Conservation (phyloP, 2,329 filamentous ascomycete species). For the Alternaria sp. region DNA sequence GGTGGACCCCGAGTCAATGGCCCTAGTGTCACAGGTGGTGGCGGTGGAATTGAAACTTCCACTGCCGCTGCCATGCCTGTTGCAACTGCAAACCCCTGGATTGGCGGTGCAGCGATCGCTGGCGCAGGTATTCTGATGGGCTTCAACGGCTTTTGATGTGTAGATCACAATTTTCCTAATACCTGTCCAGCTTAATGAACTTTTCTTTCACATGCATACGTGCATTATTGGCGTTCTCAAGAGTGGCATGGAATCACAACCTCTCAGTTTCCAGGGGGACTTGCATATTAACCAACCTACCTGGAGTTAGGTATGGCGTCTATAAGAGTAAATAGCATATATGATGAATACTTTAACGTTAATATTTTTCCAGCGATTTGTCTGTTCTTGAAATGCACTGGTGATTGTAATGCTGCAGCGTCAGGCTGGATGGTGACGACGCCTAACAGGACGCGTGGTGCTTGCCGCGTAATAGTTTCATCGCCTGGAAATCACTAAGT, state of each 20-base stretch:
- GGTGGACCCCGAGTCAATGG: constrained; percentile 56
- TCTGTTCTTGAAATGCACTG: not conserved
- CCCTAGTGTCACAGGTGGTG: constrained; percentile 29
- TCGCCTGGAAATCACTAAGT: not conserved
- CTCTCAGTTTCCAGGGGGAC: not conserved
- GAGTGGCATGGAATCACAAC: not conserved
- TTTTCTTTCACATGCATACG: constrained; percentile 5
- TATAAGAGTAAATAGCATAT: not conserved
- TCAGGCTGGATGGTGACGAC: constrained; percentile 1
- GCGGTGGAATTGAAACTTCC: not conserved
- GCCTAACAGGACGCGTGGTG: not conserved
- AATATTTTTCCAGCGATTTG: not conserved
- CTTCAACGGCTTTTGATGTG: constrained; percentile 42
- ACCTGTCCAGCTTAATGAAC: constrained; percentile 16
- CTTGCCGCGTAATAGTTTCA: constrained; percentile 1
- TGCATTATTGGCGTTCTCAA: constrained; percentile 12
- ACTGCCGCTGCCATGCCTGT: constrained; percentile 32
- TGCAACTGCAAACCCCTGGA: constrained; percentile 40
- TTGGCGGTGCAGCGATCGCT: constrained; percentile 39
- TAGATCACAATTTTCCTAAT: constrained; percentile 7
- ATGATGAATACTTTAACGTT: not conserved
- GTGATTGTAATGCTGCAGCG: not conserved
- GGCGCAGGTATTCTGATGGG: constrained; percentile 44
- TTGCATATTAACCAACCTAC: constrained; percentile 1
- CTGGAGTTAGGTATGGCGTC: not conserved